Percentiles rank a stretch among this genome's conserved stretches.
These are phyloP conservation scores for Haplosporangium sp. DNA, from an alignment of 371 early-diverging fungal genomes.

Conservation along the genomic window DNA sequence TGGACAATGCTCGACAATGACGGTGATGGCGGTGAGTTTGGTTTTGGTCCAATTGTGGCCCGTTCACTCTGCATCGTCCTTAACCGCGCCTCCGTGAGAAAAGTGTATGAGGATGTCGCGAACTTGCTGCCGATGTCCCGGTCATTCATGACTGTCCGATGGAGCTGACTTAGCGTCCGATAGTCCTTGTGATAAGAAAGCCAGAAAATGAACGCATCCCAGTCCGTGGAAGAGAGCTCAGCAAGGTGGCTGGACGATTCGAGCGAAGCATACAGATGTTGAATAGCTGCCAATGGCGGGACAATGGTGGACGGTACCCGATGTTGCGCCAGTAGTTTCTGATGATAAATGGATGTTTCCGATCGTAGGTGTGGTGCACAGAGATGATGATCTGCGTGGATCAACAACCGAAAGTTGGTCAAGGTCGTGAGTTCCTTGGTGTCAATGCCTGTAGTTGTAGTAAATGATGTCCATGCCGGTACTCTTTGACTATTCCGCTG, in stretches of 20 bases:
- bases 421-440: not conserved
- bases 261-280: constrained; percentile 9
- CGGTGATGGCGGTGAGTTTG: not conserved
- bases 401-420: constrained; percentile 24
- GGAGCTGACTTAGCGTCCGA: constrained; percentile 11
- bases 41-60: not conserved
- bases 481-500: too few species aligned
- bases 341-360: not conserved
- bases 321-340: constrained; percentile 1
- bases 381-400: constrained; percentile 17
- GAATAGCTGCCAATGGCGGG: constrained; percentile 33
- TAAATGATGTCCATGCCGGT: not conserved
- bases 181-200: constrained; percentile 27
- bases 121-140: not conserved
- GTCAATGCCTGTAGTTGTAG: not conserved
- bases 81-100: constrained; percentile 21
- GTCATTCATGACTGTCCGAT: constrained; percentile 2
- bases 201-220: constrained; percentile 38
- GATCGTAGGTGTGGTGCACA: not conserved
- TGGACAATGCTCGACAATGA: constrained; percentile 9
- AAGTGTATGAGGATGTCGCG: constrained; percentile 4
- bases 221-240: constrained; percentile 21
- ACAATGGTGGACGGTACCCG: constrained; percentile 33
- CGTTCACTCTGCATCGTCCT: not conserved
- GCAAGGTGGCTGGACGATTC: constrained; percentile 1